Evolutionary conservation across 805 yeast species (phyloP).

Genomic region (Saturnispora kantuleensis): DNA sequence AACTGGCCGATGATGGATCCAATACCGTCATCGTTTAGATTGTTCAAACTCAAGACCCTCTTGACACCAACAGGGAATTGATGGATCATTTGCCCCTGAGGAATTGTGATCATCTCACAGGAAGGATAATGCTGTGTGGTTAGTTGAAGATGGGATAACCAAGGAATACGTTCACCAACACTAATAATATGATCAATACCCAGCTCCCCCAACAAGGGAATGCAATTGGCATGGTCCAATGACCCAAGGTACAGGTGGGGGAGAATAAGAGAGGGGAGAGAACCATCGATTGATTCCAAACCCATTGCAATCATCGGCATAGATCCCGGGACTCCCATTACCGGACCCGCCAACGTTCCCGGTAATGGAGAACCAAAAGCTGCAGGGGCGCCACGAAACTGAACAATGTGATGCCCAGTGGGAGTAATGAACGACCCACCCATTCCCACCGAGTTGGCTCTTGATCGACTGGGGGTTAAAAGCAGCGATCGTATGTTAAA

Average conservation of each 20-base stretch:
- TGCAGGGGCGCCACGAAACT: constrained; percentile 16
- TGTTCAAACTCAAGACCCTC: constrained; percentile 52
- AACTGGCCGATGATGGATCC: constrained; percentile 61
- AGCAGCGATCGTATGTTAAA: constrained; percentile 16
- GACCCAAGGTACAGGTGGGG: constrained; percentile 84
- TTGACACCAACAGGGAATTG: constrained; percentile 25
- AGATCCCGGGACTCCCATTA: not conserved
- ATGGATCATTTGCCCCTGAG: constrained; percentile 11
- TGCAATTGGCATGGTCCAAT: constrained; percentile 67
- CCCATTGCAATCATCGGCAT: too few relatives aligned
- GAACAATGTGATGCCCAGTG: constrained; percentile 25
- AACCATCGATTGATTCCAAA: constrained; percentile 36
- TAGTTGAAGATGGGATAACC: constrained; percentile 29
- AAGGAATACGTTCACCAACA: constrained; percentile 71
- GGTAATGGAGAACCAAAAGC: not conserved
- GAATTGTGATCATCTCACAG: constrained; percentile 21
- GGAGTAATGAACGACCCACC: constrained; percentile 17
- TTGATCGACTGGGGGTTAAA: constrained; percentile 15
- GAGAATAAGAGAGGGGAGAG: constrained; percentile 75
- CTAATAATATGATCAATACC: constrained; percentile 70
- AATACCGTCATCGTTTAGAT: constrained; percentile 85
- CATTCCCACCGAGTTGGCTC: not conserved
- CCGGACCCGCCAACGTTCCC: not conserved
- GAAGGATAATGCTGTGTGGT: too few relatives aligned
- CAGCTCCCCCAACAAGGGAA: constrained; percentile 49